Evolutionary conservation across 2,329 filamentous ascomycete species (phyloP), one percentile per base, ranked within the genome.

Genomic region (Colletotrichum sp.): DNA sequence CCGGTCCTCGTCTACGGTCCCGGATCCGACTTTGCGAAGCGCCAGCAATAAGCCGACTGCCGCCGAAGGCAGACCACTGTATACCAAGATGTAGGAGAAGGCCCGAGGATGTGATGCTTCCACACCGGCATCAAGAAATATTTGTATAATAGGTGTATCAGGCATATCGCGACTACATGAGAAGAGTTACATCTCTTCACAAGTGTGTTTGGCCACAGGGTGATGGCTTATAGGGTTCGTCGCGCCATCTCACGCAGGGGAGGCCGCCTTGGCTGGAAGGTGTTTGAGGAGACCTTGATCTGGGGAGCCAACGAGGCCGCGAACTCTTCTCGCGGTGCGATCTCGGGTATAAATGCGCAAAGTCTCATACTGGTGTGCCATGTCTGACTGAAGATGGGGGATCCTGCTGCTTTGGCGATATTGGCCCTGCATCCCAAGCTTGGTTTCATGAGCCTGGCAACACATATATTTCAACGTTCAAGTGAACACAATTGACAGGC

Each of bases 1-100:
- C 95, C 96, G 29, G 91, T 96, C 79, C 91, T 98, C 76, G 87
- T 90, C 82, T 82, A 83, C 36, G 79, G 81, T 65, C 72, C 76
- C 18, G 82, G 83, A 43, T 87, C 85, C 78, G 27, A 77, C 75
- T 65, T 74, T 68, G 6, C 66, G 54, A 54, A 76, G 76, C 59
- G 66, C 72, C 69, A 74, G 78, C 31, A 77, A 69, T 65, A 57
- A 69, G 70, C 34, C 34, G 5, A 24, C 27, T 51, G 29, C 51
- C 16, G 13, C 18, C 58, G 21, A 36, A 27, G 55, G 27, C 59
- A 12, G 65, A 59, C 43, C 31, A 72, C 43, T 73, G 72, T 73
- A 73, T 21, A 73, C 62, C 67, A 73, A 27, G 38, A 66, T 67
- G 68, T 72, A 73, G 68, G 72, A 72, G 34, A 21, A 57, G 57